Percentiles rank a stretch among this genome's conserved stretches.
Evolutionary conservation across 164 flowering plant species (phyloP).

Genomic region (Brasenia schreberi): DNA sequence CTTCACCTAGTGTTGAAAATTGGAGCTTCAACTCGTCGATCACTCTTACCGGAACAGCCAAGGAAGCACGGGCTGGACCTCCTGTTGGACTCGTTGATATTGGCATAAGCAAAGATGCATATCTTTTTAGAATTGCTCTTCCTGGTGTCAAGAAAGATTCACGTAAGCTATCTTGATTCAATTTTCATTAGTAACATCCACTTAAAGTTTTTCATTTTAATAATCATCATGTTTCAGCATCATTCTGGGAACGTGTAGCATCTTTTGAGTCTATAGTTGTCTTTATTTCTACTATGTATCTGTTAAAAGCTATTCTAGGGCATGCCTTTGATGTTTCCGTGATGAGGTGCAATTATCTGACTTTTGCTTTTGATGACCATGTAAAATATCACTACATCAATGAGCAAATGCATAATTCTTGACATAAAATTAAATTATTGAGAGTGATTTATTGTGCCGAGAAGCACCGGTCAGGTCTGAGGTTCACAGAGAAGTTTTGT

Average conservation of each 20-base stretch:
- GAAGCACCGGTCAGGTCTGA: too few species aligned
- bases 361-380: background rate
- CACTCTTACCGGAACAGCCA: constrained; percentile 35
- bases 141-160: constrained; percentile 38
- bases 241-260: too few species aligned
- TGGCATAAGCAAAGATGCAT: constrained; percentile 36
- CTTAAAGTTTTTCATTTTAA: too few species aligned
- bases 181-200: background rate
- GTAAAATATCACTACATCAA: background rate
- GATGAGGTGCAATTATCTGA: background rate
- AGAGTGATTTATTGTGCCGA: too few species aligned
- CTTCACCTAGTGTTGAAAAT: constrained; percentile 1
- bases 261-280: too few species aligned
- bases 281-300: too few species aligned
- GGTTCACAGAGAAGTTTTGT: too few species aligned
- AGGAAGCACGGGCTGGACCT: constrained; percentile 32
- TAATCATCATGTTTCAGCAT: too few species aligned
- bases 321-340: background rate
- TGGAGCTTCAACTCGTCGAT: constrained; percentile 6
- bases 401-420: background rate
- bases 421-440: too few species aligned
- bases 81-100: constrained; percentile 50
- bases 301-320: too few species aligned
- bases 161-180: background rate
- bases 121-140: constrained; percentile 48